A percentile compares a stretch with the other conserved stretches of the same genome.
Evolutionary conservation across 1,139 yeast species (phyloP).

Genomic region (Candida tetrigidarum): DNA sequence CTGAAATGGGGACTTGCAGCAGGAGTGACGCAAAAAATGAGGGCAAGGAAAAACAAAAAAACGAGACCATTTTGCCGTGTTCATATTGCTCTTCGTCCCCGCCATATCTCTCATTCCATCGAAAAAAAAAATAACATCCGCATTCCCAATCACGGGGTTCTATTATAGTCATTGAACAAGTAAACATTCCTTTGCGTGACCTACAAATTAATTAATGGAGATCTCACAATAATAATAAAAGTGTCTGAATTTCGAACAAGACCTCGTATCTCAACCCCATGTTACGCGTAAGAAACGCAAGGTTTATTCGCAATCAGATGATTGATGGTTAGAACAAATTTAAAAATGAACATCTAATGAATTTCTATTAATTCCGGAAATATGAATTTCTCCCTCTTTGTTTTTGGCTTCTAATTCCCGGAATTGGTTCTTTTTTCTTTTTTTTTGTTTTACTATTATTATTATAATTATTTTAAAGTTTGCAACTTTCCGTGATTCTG

Average conservation of each 20-base stretch:
- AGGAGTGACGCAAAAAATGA: not conserved
- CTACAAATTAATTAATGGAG: too few relatives aligned
- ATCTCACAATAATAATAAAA: not conserved
- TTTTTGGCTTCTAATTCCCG: too few relatives aligned
- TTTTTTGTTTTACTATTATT: too few relatives aligned
- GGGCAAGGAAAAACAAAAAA: not conserved
- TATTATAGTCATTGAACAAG: not conserved
- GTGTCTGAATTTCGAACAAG: not conserved
- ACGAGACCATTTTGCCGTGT: not conserved
- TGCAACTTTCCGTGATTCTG: too few relatives aligned
- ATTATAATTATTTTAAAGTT: too few relatives aligned
- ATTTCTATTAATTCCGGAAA: too few relatives aligned
- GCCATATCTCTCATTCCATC: not conserved
- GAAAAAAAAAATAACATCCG: not conserved
- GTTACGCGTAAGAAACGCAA: too few relatives aligned
- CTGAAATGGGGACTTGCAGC: not conserved
- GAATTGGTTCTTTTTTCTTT: too few relatives aligned
- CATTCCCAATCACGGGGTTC: not conserved
- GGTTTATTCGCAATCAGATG: not conserved
- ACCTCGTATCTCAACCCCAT: not conserved
- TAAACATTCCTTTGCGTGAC: too few relatives aligned
- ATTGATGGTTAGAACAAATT: not conserved
- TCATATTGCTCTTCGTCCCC: not conserved
- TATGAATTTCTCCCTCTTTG: too few relatives aligned
- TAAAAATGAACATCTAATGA: too few relatives aligned